Evolutionary conservation across 371 early-diverging fungal genomes (phyloP).

Genomic region (Rhizopus sp.): DNA sequence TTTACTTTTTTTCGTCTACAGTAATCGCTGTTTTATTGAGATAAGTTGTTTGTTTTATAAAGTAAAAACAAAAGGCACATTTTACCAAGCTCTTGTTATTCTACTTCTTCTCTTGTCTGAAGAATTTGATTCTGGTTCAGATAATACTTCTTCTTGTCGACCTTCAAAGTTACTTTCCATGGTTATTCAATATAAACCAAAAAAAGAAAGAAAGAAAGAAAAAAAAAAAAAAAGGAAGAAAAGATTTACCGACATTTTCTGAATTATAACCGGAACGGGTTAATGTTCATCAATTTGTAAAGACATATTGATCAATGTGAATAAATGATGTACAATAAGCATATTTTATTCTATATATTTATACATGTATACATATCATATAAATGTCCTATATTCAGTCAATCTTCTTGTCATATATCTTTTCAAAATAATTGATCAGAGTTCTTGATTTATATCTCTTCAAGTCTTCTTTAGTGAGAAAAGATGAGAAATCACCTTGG

Average conservation of each 20-base stretch:
- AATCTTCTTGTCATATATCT: constrained; percentile 66
- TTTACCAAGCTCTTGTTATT: constrained; percentile 50
- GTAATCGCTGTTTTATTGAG: constrained; percentile 22
- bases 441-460: constrained; percentile 33
- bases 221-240: background rate
- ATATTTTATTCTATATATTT: no score
- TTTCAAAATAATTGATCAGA: constrained; percentile 9
- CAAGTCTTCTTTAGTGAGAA: constrained; percentile 25
- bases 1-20: constrained; percentile 40
- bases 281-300: no score
- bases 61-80: background rate
- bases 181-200: background rate
- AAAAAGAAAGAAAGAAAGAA: background rate
- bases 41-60: constrained; percentile 2
- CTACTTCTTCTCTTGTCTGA: constrained; percentile 34
- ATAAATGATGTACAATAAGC: no score
- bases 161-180: background rate
- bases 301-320: no score
- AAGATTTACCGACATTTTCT: background rate
- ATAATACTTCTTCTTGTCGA: constrained; percentile 3
- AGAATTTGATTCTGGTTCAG: constrained; percentile 16
- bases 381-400: background rate
- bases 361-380: no score
- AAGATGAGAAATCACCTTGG: constrained; percentile 21
- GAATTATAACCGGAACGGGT: no score